Evolutionary conservation across 305 asterid genomes (phyloP), one percentile per base, ranked within the genome.

Genomic region (Rubia tinctorum): DNA sequence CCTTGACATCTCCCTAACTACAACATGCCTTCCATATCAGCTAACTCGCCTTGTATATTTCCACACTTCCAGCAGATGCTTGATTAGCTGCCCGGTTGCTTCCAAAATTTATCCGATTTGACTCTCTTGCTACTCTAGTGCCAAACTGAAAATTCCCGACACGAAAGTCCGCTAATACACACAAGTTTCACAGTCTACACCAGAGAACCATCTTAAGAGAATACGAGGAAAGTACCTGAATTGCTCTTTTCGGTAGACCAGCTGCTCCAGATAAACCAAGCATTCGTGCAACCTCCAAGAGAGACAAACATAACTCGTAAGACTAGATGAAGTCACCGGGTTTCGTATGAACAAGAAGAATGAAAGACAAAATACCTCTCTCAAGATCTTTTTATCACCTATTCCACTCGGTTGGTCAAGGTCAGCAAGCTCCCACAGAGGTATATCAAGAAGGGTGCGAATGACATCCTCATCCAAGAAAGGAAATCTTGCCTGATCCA

Each of bases 21-120:
- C 22, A 40, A 14, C 23, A 22, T 40, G 53, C 53, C 53, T 39
- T 37, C 37, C 9, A 9, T 66, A 39, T 40, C 34, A 66, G 53
- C 51, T 34, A 39, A 39, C 53, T 40, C 0, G 70, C 34, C 20
- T 40, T 40, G 70, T 56, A 14, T 78, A 91, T 90, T 42, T 79
- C 91, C 58, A 83, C 96, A 77, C 94, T 93, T 73, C 98, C 98
- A 11, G 97, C 98, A 76, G 96, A 87, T 69, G 94, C 97, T 78
- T 90, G 97, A 82, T 93, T 93, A 71, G 97, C 98, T 40, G 98
- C 97, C 72, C 97, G 91, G 72, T 91, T 93, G 79, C 97, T 93
- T 81, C 98, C 97, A 42, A 93, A 93, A 66, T 85, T 90, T 75
- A 87, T 91, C 87, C 85, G 80, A 80, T 93, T 93, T 44, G 98